Conservation (phyloP, 163 green algal genomes). For the Chlorella variabilis region DNA sequence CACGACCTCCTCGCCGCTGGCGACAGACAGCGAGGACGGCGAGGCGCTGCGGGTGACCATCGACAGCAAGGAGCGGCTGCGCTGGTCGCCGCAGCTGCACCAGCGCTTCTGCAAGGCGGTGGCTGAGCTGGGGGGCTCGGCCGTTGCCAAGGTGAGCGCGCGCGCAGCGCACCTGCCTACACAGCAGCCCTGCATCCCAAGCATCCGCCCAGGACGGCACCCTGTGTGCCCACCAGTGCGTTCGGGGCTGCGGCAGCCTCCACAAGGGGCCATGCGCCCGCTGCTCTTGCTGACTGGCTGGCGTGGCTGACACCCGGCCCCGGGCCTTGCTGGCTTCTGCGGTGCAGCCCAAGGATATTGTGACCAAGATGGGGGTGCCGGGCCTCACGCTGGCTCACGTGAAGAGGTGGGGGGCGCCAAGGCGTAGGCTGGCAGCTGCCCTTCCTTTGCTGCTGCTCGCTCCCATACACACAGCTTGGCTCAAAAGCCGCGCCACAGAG, state of each 20-base stretch:
- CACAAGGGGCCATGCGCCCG: too few species aligned
- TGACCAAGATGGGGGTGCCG: constrained; percentile 19
- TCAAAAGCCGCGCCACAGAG: neutral
- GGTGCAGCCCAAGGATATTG: constrained; percentile 36
- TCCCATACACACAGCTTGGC: neutral
- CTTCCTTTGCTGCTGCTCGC: too few species aligned
- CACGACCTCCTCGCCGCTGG: too few species aligned
- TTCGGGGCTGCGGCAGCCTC: neutral
- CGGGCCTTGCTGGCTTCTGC: too few species aligned
- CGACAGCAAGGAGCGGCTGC: constrained; percentile 32
- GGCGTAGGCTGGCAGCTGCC: neutral
- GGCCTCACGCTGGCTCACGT: constrained; percentile 28
- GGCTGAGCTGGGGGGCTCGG: constrained; percentile 7
- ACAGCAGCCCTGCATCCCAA: too few species aligned
- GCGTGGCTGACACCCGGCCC: too few species aligned
- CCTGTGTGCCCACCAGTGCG: neutral
- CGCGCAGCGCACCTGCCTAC: too few species aligned
- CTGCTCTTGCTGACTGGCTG: neutral
- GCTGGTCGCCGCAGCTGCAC: constrained; percentile 28
- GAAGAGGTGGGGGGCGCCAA: constrained; percentile 23
- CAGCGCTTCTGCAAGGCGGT: constrained; percentile 31
- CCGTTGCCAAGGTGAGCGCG: constrained; percentile 15
- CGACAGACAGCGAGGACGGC: too few species aligned
- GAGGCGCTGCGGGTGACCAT: constrained; percentile 18
- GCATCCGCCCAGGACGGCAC: neutral